phyloP scores from a whole-genome alignment of 2,329 filamentous ascomycete species.

The Ophiostoma triangulosporum region DNA sequence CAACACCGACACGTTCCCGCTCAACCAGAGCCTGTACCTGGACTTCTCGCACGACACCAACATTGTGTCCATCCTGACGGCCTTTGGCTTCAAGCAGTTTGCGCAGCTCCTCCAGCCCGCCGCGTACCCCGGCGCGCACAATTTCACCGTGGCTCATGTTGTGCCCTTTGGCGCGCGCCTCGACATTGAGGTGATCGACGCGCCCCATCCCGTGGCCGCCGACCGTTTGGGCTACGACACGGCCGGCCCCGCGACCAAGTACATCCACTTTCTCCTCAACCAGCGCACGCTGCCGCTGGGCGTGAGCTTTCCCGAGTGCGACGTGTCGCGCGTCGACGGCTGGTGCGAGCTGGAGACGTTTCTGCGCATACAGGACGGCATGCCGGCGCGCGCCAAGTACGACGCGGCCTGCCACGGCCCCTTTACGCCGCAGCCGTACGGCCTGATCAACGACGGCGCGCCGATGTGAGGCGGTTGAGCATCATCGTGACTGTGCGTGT shows the following conservation, averaged over 20 bases:
- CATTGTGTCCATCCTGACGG: constrained; percentile 55
- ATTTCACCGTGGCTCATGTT: constrained; percentile 52
- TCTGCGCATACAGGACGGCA: constrained; percentile 44
- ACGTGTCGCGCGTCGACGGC: constrained; percentile 48
- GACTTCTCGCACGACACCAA: constrained; percentile 72
- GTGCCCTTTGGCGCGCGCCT: constrained; percentile 60
- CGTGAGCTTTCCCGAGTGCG: constrained; percentile 51
- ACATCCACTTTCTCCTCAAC: constrained; percentile 63
- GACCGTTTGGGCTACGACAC: constrained; percentile 38
- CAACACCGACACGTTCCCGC: constrained; percentile 54
- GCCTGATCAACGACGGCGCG: constrained; percentile 34
- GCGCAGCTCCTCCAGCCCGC: constrained; percentile 41
- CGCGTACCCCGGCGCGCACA: constrained; percentile 41
- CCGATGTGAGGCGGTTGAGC: constrained; percentile 19
- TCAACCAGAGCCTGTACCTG: constrained; percentile 60
- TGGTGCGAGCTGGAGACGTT: constrained; percentile 66
- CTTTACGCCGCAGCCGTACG: constrained; percentile 33
- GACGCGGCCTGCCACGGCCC: constrained; percentile 54
- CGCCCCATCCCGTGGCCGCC: constrained; percentile 47
- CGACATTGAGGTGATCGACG: constrained; percentile 59
- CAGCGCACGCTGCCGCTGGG: constrained; percentile 60
- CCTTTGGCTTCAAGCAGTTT: constrained; percentile 62
- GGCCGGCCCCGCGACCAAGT: constrained; percentile 43
- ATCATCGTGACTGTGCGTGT: too few relatives aligned
- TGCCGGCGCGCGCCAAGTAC: constrained; percentile 44